Percentiles rank a stretch among this genome's conserved stretches.
Evolutionary conservation across 257 asterid species (phyloP).

Genomic region (Gentiana dahurica): DNA sequence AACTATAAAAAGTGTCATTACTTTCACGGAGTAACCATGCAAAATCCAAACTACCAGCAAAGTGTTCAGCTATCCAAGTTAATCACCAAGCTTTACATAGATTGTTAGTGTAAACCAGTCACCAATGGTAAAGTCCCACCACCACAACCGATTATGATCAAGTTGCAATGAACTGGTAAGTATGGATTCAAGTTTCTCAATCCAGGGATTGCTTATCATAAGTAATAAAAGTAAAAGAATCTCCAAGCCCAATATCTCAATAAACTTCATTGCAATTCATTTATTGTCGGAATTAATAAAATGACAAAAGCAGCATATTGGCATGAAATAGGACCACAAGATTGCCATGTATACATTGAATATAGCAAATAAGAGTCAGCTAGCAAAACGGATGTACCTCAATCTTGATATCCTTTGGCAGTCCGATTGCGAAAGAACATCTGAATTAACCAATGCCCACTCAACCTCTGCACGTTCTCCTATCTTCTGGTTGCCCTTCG

Average conservation of each 20-base stretch:
- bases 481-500: constrained; percentile 11
- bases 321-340: neutral
- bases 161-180: too few species aligned
- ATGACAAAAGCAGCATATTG: neutral
- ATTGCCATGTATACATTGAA: neutral
- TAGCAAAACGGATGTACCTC: constrained; percentile 19
- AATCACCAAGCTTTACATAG: too few species aligned
- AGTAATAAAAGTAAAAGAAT: too few species aligned
- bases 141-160: too few species aligned
- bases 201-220: too few species aligned
- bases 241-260: too few species aligned
- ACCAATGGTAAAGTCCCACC: too few species aligned
- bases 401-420: constrained; percentile 26
- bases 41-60: too few species aligned
- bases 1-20: neutral
- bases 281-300: neutral
- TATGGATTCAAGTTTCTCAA: too few species aligned
- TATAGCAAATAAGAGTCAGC: constrained; percentile 1
- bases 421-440: constrained; percentile 24
- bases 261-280: neutral
- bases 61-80: too few species aligned
- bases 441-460: constrained; percentile 26
- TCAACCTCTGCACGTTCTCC: constrained; percentile 21
- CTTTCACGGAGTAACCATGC: too few species aligned
- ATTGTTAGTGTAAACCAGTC: too few species aligned